These are phyloP conservation scores for Parasitella parasitica DNA, from an alignment of 371 early-diverging fungal species.

Conservation along the genomic window DNA sequence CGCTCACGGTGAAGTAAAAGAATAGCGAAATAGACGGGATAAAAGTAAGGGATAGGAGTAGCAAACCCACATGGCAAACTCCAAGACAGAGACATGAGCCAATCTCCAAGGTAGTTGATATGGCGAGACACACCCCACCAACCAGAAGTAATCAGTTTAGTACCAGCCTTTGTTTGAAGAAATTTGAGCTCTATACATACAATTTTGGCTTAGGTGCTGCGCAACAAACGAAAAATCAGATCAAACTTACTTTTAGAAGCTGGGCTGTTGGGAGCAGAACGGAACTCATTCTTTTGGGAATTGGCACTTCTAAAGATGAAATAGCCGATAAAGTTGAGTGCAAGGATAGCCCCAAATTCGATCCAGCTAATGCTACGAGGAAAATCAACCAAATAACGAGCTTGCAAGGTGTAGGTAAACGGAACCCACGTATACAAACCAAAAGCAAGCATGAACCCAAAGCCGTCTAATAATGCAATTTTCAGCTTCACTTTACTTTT, in stretches of 20 bases:
- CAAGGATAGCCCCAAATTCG: slow-evolving; percentile 52
- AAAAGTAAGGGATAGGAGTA: slow-evolving; percentile 88
- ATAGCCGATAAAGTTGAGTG: slow-evolving; percentile 70
- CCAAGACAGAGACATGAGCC: slow-evolving; percentile 84
- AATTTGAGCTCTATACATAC: slow-evolving; percentile 67
- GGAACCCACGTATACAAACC: slow-evolving; percentile 92
- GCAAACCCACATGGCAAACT: slow-evolving; percentile 69
- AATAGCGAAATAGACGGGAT: slow-evolving; percentile 86
- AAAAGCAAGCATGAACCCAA: slow-evolving; percentile 93
- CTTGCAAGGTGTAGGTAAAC: slow-evolving; percentile 88
- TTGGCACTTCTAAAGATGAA: slow-evolving; percentile 90
- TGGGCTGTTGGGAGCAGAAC: slow-evolving; percentile 73
- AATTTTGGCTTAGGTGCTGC: too few species aligned
- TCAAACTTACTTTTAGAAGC: slow-evolving; percentile 54
- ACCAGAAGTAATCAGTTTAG: slow-evolving; percentile 78
- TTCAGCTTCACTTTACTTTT: neutral
- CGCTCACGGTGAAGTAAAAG: slow-evolving; percentile 86
- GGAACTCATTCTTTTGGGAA: slow-evolving; percentile 89
- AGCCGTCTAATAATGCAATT: slow-evolving; percentile 68
- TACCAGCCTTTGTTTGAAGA: slow-evolving; percentile 79
- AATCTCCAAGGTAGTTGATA: slow-evolving; percentile 91
- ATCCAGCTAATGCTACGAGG: slow-evolving; percentile 60
- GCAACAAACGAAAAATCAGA: too few species aligned
- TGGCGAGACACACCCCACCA: slow-evolving; percentile 95
- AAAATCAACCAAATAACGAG: slow-evolving; percentile 78